phyloP scores from a whole-genome alignment of 1,139 yeast genomes.

The Nakaseomyces bracarensis region DNA sequence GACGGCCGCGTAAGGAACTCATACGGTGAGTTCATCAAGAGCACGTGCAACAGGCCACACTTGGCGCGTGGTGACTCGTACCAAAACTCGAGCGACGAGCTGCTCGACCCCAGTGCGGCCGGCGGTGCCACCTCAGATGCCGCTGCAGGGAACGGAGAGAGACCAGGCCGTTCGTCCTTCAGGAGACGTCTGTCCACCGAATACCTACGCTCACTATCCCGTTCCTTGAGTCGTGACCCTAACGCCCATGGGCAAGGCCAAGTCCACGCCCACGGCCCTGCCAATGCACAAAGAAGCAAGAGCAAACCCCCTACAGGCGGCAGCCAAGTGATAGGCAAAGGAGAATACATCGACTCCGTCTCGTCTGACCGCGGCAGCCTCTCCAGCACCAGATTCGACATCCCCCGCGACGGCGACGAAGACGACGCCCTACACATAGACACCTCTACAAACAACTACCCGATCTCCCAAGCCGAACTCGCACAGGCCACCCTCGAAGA shows the following conservation, averaged over 20 bases:
- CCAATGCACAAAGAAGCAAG: no score
- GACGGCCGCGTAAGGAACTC: conserved; percentile 23
- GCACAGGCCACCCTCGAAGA: conserved; percentile 1
- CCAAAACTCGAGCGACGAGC: conserved; percentile 15
- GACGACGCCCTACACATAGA: neutral
- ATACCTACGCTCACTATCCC: conserved; percentile 26
- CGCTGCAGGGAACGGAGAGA: conserved; percentile 10
- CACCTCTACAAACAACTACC: conserved; percentile 9
- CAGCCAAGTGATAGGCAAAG: no score
- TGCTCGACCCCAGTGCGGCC: neutral
- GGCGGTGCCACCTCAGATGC: neutral
- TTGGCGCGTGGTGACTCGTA: conserved; percentile 30
- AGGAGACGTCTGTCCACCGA: conserved; percentile 19
- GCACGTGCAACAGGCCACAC: conserved; percentile 26
- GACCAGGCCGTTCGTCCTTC: conserved; percentile 19
- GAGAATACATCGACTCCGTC: no score
- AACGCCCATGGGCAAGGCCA: no score
- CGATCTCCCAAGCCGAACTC: conserved; percentile 9
- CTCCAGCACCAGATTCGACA: neutral
- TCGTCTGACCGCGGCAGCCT: no score
- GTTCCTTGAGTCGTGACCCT: conserved; percentile 26
- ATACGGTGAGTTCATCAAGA: conserved; percentile 25
- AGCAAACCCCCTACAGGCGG: neutral
- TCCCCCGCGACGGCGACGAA: neutral
- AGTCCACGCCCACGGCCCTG: no score